These are phyloP conservation scores for Pichia sp. DNA, from an alignment of 1,139 yeast genomes.

Conservation along the genomic window DNA sequence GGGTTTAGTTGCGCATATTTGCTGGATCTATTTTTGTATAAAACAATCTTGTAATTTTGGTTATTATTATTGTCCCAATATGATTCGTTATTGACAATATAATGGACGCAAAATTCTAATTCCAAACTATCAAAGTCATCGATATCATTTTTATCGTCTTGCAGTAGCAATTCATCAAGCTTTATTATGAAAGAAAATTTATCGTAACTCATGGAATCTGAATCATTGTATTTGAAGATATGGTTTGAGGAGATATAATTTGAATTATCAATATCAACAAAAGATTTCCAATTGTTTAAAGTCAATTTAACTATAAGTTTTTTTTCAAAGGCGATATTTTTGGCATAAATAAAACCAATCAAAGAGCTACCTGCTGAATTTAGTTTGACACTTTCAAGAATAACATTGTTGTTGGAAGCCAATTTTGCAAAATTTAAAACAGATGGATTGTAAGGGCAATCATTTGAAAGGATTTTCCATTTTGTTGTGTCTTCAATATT, in stretches of 20 bases:
- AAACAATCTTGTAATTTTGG: slow-evolving; percentile 46
- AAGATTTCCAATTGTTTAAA: slow-evolving; percentile 56
- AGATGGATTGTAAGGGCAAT: slow-evolving; percentile 21
- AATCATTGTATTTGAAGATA: slow-evolving; percentile 23
- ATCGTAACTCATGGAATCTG: slow-evolving; percentile 25
- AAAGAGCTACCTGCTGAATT: slow-evolving; percentile 48
- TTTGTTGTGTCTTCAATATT: slow-evolving; percentile 15
- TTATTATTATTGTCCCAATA: slow-evolving; percentile 71
- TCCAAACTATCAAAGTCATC: slow-evolving; percentile 15
- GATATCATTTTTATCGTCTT: slow-evolving; percentile 18
- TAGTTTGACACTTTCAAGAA: slow-evolving; percentile 57
- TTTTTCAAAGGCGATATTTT: slow-evolving; percentile 60
- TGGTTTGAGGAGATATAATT: slow-evolving; percentile 28
- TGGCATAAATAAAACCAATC: slow-evolving; percentile 69
- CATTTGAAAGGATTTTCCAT: slow-evolving; percentile 37
- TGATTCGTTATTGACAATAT: slow-evolving; percentile 38
- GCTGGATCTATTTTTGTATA: slow-evolving; percentile 4
- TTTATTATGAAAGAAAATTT: slow-evolving; percentile 39
- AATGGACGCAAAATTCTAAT: slow-evolving; percentile 52
- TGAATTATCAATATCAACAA: slow-evolving; percentile 30
- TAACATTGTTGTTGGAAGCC: slow-evolving; percentile 37
- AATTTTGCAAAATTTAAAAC: slow-evolving; percentile 32
- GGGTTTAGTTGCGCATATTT: too few species aligned
- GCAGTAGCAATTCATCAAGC: slow-evolving; percentile 25
- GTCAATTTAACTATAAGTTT: slow-evolving; percentile 56